Base-by-base conservation (phyloP, 2,329 filamentous ascomycete species). In the Epichloe sibirici region DNA sequence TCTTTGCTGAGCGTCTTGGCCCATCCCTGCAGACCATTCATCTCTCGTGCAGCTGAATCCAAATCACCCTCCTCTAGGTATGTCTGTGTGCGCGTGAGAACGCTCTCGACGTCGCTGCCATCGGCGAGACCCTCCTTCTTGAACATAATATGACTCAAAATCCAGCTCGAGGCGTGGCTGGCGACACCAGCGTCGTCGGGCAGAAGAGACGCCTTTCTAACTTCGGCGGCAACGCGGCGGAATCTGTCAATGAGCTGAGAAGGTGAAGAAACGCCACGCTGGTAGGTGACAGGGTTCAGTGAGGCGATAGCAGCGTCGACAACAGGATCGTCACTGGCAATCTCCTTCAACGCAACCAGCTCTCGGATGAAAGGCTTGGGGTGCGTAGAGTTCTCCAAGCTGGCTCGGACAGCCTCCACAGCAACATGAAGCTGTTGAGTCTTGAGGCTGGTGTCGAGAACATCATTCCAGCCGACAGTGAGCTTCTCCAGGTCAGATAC, bases 371-470 rank as follows among this genome's bases (percentile, higher is more conserved):
- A 98, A 4, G 93, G 93, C 43, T 82, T 79, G 21, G 91, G 87
- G 61, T 83, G 78, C 12, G 64, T 61, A 12, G 84, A 78, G 58
- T 85, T 85, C 64, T 90, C 85, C 23, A 97, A 79, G 49, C 85
- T 88, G 53, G 88, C 83, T 59, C 88, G 86, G 49, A 97, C 90
- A 40, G 91, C 89, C 66, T 98, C 93, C 34, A 97, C 86, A 21
- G 93, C 93, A 38, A 98, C 89, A 65, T 96, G 89, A 31, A 98
- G 83, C 71, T 97, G 90, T 70, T 98, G 93, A 0, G 93, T 96
- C 69, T 88, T 86, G 57, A 97, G 80, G 71, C 93, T 97, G 55
- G 81, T 77, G 66, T 97, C 90, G 23, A 98, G 82, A 39, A 97
- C 88, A 42, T 83, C 81, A 70, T 91, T 94, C 90, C 90, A 97